A percentile compares a stretch with the other conserved stretches of the same genome.
Evolutionary conservation across 257 asterid species (phyloP).

Genomic region (Penstemon barbatus): DNA sequence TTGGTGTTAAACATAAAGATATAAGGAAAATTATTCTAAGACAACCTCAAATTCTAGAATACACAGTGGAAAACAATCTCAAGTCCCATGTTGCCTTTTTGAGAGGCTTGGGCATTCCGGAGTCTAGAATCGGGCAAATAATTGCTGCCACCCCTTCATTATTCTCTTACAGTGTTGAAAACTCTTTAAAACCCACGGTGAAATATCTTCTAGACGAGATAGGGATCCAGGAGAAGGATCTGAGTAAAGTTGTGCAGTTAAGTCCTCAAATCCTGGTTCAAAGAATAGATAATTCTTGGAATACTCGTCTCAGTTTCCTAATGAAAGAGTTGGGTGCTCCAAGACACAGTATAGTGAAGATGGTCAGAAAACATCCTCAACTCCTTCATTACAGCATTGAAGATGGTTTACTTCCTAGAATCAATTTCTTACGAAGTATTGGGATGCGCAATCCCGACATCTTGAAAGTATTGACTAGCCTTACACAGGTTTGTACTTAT

Average conservation of each 20-base stretch:
- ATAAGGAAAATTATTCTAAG: slow-evolving; percentile 78
- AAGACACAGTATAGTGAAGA: slow-evolving; percentile 79
- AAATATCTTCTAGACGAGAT: slow-evolving; percentile 82
- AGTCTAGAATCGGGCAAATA: slow-evolving; percentile 80
- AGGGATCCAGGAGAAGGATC: slow-evolving; percentile 69
- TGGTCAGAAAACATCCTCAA: slow-evolving; percentile 96
- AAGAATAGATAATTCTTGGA: slow-evolving; percentile 85
- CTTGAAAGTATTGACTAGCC: slow-evolving; percentile 80
- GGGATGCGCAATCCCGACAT: slow-evolving; percentile 78
- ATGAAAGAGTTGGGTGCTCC: slow-evolving; percentile 87
- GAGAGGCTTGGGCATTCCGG: slow-evolving; percentile 75
- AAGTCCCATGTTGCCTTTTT: slow-evolving; percentile 84
- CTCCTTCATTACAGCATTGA: slow-evolving; percentile 90
- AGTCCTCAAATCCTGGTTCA: slow-evolving; percentile 98
- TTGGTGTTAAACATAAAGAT: slow-evolving; percentile 81
- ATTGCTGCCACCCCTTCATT: slow-evolving; percentile 85
- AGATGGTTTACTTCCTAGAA: slow-evolving; percentile 80
- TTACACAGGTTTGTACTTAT: slow-evolving; percentile 64
- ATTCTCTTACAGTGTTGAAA: slow-evolving; percentile 88
- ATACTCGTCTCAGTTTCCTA: slow-evolving; percentile 65
- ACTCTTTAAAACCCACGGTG: slow-evolving; percentile 85
- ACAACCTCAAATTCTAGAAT: slow-evolving; percentile 88
- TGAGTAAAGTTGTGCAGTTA: slow-evolving; percentile 87
- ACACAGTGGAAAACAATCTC: slow-evolving; percentile 82
- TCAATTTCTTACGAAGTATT: slow-evolving; percentile 76